Evolutionary conservation across 352 stramenopile species (phyloP).

Genomic region (Pythium angustatum): DNA sequence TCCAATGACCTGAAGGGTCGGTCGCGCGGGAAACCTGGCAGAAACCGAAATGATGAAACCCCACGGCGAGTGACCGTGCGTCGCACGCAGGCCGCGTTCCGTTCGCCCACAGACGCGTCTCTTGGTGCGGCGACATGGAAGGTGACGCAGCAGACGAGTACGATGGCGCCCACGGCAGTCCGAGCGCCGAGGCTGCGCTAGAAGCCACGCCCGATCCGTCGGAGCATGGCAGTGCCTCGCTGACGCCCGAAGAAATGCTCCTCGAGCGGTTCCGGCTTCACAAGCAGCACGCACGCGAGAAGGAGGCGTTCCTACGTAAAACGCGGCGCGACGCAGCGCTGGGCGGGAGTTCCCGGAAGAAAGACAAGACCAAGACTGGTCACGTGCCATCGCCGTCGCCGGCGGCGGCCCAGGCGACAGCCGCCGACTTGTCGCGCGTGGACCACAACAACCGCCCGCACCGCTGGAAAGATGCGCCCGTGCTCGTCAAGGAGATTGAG

Average conservation of each 20-base stretch:
- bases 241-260: slow-evolving; percentile 51
- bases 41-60: slow-evolving; percentile 6
- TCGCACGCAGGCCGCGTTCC: background rate
- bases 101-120: background rate
- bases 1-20: background rate
- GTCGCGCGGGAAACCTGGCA: slow-evolving; percentile 1
- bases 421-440: slow-evolving; percentile 56
- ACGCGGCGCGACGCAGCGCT: slow-evolving; percentile 42
- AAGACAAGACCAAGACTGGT: slow-evolving; percentile 9
- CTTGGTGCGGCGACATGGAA: slow-evolving; percentile 10
- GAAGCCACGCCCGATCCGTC: background rate
- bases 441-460: slow-evolving; percentile 88
- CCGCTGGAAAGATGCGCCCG: slow-evolving; percentile 77
- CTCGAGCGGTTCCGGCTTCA: slow-evolving; percentile 76
- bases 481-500: slow-evolving; percentile 68
- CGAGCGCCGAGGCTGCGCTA: slow-evolving; percentile 5
- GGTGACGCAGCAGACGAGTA: background rate
- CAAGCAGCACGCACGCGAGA: slow-evolving; percentile 73
- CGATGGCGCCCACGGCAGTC: slow-evolving; percentile 3
- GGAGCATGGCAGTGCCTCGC: background rate
- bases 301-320: slow-evolving; percentile 62
- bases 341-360: slow-evolving; percentile 8
- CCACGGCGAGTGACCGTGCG: too few species aligned
- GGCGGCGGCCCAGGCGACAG: slow-evolving; percentile 1
- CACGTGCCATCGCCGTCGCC: too few species aligned